Percentiles rank a stretch among this genome's conserved stretches.
Evolutionary conservation across 208 protist species (phyloP).

Genomic region (Crithidia bombi): DNA sequence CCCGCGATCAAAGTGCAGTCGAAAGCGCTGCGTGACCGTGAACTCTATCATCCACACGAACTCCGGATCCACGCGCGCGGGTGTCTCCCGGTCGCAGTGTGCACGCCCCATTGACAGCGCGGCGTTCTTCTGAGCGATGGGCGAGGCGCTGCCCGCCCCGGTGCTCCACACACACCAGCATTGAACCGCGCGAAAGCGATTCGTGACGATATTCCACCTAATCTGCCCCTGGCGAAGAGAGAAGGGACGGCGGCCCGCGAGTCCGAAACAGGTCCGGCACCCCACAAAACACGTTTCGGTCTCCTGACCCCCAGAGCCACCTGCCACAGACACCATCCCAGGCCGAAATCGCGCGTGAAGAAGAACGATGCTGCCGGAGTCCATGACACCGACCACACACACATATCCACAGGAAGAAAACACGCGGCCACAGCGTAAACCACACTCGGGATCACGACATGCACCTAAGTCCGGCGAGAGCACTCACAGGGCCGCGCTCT

Average conservation of each 20-base stretch:
- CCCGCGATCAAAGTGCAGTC: conserved; percentile 47
- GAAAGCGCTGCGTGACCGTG: conserved; percentile 35
- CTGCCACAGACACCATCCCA: too few relatives aligned
- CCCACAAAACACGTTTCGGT: conserved; percentile 64
- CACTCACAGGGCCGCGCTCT: conserved; percentile 38
- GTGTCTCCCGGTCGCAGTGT: too few relatives aligned
- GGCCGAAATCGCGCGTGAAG: too few relatives aligned
- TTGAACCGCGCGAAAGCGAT: conserved; percentile 51
- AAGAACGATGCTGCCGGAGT: too few relatives aligned
- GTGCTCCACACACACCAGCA: conserved; percentile 25
- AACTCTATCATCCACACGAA: conserved; percentile 17
- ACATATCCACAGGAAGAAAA: too few relatives aligned
- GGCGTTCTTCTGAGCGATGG: background rate
- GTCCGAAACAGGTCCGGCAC: conserved; percentile 49
- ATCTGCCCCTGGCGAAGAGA: too few relatives aligned
- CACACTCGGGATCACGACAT: conserved; percentile 62
- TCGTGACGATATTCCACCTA: conserved; percentile 41
- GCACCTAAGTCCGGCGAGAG: conserved; percentile 36
- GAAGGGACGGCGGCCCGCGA: too few relatives aligned
- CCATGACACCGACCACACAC: too few relatives aligned
- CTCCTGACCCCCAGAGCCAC: conserved; percentile 34
- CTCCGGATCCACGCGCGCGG: too few relatives aligned
- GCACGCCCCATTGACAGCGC: background rate
- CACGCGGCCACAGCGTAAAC: too few relatives aligned
- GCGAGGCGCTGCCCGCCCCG: background rate